Evolutionary conservation across 1,284 basidiomycete species (phyloP), one percentile per base, ranked within the genome.

Genomic region (Boletellus deceptivus): DNA sequence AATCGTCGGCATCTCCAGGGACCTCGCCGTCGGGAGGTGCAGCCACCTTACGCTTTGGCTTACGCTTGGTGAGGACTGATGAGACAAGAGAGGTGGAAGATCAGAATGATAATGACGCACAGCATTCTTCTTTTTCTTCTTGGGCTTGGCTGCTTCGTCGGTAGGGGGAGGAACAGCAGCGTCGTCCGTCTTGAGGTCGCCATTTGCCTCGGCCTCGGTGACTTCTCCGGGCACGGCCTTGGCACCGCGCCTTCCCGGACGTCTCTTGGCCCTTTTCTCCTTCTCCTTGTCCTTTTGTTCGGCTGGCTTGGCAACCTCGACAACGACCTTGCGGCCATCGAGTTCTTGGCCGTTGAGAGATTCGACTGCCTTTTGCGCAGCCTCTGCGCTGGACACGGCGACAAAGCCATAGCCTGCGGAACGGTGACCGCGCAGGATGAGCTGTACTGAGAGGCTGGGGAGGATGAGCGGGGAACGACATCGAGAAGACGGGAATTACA

Each of bases 381-480:
- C 88, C 70, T 89, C 89, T 70, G 78, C 78, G 68, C 81, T 86
- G 68, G 80, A 76, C 72, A 93, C 81, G 57, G 89, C 83, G 69
- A 94, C 91, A 69, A 96, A 96, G 59, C 92, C 93, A 74, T 93
- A 96, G 55, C 93, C 93, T 64, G 91, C 86, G 56, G 90, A 88
- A 68, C 89, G 85, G 50, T 76, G 75, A 61, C 89, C 88, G 58
- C 89, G 88, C 71, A 83, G 74, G 70, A 92, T 91, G 70, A 93
- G 83, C 72, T 89, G 84, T 59, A 82, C 86, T 57, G 87, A 82
- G 62, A 85, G 70, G 64, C 87, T 90, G 63, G 13, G 38, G 40
- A 38, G 66, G 57, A 56, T 64, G 67, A 58, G 48, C 51, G 54
- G 53, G 27, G 55, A 48, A 22, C 37, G 33, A 20, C 54, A 48